Evolutionary conservation across 106 monocot species (phyloP).

Genomic region (Acanthochlamys bracteata): DNA sequence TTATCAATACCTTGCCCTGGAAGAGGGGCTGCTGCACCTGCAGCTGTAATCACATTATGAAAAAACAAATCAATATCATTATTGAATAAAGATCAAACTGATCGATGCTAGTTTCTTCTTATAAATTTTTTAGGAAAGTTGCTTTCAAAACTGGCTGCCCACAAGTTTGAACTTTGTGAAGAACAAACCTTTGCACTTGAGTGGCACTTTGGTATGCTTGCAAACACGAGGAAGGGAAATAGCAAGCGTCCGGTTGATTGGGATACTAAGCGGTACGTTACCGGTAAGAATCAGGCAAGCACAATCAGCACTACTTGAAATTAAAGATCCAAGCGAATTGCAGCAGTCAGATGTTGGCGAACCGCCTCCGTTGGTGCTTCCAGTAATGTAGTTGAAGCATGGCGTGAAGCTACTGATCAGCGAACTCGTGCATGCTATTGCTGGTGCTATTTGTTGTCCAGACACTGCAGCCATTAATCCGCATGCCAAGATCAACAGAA

Average conservation of each 20-base stretch:
- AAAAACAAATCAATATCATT: background rate
- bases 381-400: slow-evolving; percentile 73
- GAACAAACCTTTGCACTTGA: slow-evolving; percentile 64
- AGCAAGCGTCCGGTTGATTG: slow-evolving; percentile 57
- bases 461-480: background rate
- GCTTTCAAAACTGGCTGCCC: too few species aligned
- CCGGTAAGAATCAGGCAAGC: slow-evolving; percentile 76
- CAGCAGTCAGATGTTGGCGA: slow-evolving; percentile 65
- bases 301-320: slow-evolving; percentile 47
- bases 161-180: background rate
- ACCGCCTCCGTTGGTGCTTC: slow-evolving; percentile 67
- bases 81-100: background rate
- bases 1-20: slow-evolving; percentile 36
- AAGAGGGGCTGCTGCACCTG: slow-evolving; percentile 34
- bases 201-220: slow-evolving; percentile 35
- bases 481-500: background rate
- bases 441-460: slow-evolving; percentile 34
- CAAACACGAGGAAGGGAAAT: slow-evolving; percentile 49
- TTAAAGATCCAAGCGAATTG: slow-evolving; percentile 28
- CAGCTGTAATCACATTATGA: slow-evolving; percentile 25
- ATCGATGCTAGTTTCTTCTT: background rate
- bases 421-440: slow-evolving; percentile 54
- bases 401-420: slow-evolving; percentile 75
- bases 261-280: slow-evolving; percentile 63
- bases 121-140: too few species aligned